Conservation (phyloP, 2,329 filamentous ascomycete species). For the Cladosporium velox region DNA sequence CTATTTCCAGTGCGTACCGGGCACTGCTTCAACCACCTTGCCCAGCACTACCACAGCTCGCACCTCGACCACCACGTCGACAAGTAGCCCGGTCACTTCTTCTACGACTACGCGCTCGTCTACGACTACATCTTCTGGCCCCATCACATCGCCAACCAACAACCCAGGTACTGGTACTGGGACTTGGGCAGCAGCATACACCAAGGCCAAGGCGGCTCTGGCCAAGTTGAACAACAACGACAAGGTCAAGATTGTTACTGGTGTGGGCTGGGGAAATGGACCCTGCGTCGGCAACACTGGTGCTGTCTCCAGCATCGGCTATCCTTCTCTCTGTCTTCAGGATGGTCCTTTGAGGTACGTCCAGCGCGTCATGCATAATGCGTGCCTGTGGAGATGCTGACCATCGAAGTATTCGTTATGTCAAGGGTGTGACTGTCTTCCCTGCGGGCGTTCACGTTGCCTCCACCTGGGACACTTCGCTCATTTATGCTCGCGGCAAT, state of each 20-base stretch:
- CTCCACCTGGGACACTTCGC: conserved; percentile 81
- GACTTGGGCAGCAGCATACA: conserved; percentile 41
- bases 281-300: conserved; percentile 58
- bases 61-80: not conserved
- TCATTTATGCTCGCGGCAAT: conserved; percentile 79
- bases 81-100: not conserved
- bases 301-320: conserved; percentile 58
- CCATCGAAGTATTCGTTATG: conserved; percentile 65
- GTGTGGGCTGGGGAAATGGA: conserved; percentile 25
- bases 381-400: not conserved
- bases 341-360: conserved; percentile 74
- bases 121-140: conserved; percentile 1
- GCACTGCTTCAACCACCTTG: conserved; percentile 16
- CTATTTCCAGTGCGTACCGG: conserved; percentile 39
- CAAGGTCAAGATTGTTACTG: conserved; percentile 43
- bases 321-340: conserved; percentile 81
- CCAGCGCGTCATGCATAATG: not conserved
- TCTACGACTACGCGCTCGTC: not conserved
- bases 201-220: conserved; percentile 41
- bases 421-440: conserved; percentile 82
- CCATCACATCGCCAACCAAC: not conserved
- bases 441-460: conserved; percentile 86
- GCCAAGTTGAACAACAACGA: conserved; percentile 38
- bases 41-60: not conserved
- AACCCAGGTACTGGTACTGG: conserved; percentile 11